Conservation (phyloP, 2,329 filamentous ascomycete species). For the Paecilomyces sp. region DNA sequence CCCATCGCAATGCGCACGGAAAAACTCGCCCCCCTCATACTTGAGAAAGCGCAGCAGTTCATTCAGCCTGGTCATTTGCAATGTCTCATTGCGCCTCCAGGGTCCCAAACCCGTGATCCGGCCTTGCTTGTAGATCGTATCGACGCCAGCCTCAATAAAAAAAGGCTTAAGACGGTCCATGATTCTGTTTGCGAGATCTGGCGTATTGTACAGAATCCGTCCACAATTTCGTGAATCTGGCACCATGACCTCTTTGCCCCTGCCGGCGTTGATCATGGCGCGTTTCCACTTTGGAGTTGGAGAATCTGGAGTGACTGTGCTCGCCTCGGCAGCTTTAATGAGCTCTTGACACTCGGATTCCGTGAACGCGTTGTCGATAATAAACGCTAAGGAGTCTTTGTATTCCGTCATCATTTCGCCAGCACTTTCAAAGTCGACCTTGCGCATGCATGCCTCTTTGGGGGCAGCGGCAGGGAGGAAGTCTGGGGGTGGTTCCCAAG, state of each 20-base stretch:
- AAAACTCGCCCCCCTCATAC: constrained; percentile 66
- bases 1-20: constrained; percentile 64
- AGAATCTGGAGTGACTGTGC: constrained; percentile 15
- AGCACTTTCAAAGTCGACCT: constrained; percentile 49
- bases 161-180: constrained; percentile 50
- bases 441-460: constrained; percentile 37
- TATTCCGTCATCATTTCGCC: constrained; percentile 44
- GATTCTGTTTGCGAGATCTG: constrained; percentile 54
- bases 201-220: constrained; percentile 68
- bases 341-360: constrained; percentile 57
- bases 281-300: constrained; percentile 50
- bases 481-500: constrained; percentile 4
- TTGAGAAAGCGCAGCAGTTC: constrained; percentile 68
- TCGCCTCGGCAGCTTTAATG: constrained; percentile 44
- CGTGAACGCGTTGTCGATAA: constrained; percentile 58
- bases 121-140: constrained; percentile 29
- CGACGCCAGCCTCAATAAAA: constrained; percentile 42
- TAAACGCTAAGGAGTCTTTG: constrained; percentile 48
- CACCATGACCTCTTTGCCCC: constrained; percentile 51
- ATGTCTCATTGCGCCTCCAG: constrained; percentile 32
- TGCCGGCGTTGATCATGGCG: constrained; percentile 61
- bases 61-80: constrained; percentile 48
- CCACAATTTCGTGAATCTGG: constrained; percentile 60
- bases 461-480: constrained; percentile 32
- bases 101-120: constrained; percentile 41